Conservation (phyloP, 352 stramenopile genomes). For the Phytophthora multivora region DNA sequence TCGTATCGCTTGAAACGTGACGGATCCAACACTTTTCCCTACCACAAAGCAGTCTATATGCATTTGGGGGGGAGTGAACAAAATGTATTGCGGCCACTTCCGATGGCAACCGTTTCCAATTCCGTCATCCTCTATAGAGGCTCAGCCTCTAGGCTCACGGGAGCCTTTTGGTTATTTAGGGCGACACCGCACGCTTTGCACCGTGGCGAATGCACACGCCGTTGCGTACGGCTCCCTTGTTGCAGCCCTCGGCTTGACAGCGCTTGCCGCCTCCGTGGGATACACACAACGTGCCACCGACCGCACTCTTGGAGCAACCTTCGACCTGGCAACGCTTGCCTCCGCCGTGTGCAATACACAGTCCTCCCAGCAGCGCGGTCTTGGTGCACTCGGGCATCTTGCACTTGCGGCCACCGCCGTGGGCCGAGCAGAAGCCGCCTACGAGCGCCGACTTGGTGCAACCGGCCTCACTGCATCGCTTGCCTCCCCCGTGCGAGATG, state of each 20-base stretch:
- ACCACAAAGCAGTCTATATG: conserved; percentile 3
- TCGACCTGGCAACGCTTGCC: conserved; percentile 81
- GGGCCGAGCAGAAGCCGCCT: conserved; percentile 82
- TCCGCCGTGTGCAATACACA: conserved; percentile 82
- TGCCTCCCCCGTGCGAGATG: conserved; percentile 84
- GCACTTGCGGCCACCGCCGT: conserved; percentile 81
- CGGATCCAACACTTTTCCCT: conserved; percentile 2
- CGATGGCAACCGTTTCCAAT: conserved; percentile 41
- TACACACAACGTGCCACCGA: conserved; percentile 69
- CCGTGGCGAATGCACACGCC: conserved; percentile 88
- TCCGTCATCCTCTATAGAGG: conserved; percentile 28
- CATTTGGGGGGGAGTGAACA: conserved; percentile 18
- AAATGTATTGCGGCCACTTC: conserved; percentile 43
- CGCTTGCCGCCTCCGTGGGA: conserved; percentile 76
- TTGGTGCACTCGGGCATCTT: conserved; percentile 75
- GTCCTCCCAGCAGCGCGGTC: conserved; percentile 74
- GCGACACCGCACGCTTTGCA: conserved; percentile 55
- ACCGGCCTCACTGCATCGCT: conserved; percentile 70
- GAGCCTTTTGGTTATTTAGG: conserved; percentile 22
- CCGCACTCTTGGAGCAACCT: conserved; percentile 67
- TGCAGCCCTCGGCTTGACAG: conserved; percentile 78
- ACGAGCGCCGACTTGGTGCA: conserved; percentile 86
- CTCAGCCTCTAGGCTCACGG: conserved; percentile 12
- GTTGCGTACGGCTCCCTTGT: conserved; percentile 82
- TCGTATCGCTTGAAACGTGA: conserved; percentile 16